Conservation (phyloP, 441 rosid species). For the Arabidopsis hybrid region DNA sequence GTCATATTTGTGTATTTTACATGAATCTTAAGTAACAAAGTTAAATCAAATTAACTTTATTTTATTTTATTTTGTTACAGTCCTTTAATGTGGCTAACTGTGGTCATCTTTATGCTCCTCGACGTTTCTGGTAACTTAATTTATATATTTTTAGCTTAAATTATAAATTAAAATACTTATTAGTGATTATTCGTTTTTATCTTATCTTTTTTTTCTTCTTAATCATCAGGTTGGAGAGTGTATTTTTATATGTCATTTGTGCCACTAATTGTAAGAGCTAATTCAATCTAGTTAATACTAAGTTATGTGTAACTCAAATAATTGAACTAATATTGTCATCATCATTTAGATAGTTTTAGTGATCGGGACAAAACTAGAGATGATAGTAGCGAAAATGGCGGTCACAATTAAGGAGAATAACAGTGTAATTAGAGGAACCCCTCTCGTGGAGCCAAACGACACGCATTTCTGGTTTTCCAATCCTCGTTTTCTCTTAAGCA, state of each 20-base stretch:
- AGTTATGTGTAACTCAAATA: not conserved
- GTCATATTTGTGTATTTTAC: not conserved
- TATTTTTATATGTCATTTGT: conserved; percentile 73
- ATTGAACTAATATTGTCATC: not conserved
- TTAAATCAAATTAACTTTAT: not conserved
- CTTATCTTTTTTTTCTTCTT: not conserved
- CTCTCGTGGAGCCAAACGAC: conserved; percentile 66
- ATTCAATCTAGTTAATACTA: not conserved
- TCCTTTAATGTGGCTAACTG: conserved; percentile 40
- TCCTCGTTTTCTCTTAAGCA: conserved; percentile 60
- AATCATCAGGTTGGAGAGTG: conserved; percentile 60
- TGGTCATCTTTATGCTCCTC: conserved; percentile 48
- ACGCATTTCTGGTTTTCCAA: conserved; percentile 69
- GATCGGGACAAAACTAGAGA: conserved; percentile 75
- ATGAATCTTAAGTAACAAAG: too few species aligned
- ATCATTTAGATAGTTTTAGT: conserved; percentile 63
- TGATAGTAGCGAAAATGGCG: conserved; percentile 70
- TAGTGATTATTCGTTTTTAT: not conserved
- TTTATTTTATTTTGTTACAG: conserved; percentile 7
- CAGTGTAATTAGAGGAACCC: conserved; percentile 59
- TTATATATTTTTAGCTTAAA: not conserved
- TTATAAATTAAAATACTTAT: not conserved
- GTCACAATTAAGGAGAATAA: conserved; percentile 45
- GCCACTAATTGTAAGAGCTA: conserved; percentile 58
- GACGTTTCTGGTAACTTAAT: conserved; percentile 63